phyloP scores from a whole-genome alignment of 345 rosid genomes.

The Camelina hispida region DNA sequence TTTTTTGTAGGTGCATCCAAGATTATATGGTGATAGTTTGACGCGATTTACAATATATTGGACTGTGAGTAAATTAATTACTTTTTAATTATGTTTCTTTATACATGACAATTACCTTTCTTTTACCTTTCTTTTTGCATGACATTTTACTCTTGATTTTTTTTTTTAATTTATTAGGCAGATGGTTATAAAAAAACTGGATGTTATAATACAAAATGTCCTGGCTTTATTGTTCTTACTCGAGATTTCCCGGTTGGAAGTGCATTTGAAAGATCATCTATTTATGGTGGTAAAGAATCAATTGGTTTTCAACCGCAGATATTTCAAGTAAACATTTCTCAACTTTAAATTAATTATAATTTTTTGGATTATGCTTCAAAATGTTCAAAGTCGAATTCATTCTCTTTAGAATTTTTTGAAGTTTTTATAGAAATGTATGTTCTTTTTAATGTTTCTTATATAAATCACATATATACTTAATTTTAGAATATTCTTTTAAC shows the following conservation, averaged over 20 bases:
- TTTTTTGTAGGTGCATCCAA: slow-evolving; percentile 31
- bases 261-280: background rate
- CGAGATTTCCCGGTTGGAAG: background rate
- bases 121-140: background rate
- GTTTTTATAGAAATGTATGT: background rate
- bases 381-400: no score
- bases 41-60: slow-evolving; percentile 39
- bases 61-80: slow-evolving; percentile 31
- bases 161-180: background rate
- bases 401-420: background rate
- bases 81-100: background rate
- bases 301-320: background rate
- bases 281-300: slow-evolving; percentile 18
- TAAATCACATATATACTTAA: background rate
- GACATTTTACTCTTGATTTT: background rate
- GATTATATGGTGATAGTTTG: slow-evolving; percentile 19
- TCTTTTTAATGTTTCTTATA: no score
- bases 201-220: slow-evolving; percentile 27
- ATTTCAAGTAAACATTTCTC: background rate
- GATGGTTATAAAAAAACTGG: slow-evolving; percentile 23
- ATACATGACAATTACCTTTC: no score
- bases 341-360: no score
- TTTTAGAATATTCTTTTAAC: background rate
- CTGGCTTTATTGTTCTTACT: slow-evolving; percentile 28
- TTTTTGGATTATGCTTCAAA: background rate